A percentile compares a stretch with the other conserved stretches of the same genome.
Conservation (phyloP, 1,139 yeast species). For the Suhomyces choctaworum region DNA sequence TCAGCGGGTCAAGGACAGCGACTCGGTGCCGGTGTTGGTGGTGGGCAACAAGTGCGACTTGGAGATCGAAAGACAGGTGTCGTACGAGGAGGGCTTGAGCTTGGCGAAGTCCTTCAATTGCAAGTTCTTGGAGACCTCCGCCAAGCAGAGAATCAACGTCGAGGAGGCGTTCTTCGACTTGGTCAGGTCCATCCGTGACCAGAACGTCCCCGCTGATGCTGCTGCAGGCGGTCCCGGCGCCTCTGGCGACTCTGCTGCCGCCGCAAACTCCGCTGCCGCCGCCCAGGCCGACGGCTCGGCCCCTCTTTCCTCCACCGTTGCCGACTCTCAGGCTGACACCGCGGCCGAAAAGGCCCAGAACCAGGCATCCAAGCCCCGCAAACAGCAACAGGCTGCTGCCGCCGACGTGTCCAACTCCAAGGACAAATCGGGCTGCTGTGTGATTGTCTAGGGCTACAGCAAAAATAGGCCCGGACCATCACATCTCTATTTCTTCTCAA, state of each 20-base stretch:
- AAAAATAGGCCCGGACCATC: slow-evolving; percentile 4
- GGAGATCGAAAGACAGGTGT: slow-evolving; percentile 74
- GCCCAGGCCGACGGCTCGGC: slow-evolving; percentile 5
- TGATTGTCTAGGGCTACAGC: slow-evolving; percentile 33
- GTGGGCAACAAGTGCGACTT: slow-evolving; percentile 82
- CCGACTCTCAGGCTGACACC: slow-evolving; percentile 3
- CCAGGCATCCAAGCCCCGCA: slow-evolving; percentile 7
- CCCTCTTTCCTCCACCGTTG: slow-evolving; percentile 2
- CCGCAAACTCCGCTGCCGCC: slow-evolving; percentile 10
- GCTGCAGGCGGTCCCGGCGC: neutral
- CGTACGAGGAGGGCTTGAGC: slow-evolving; percentile 77
- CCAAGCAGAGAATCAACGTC: slow-evolving; percentile 89
- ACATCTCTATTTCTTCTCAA: slow-evolving; percentile 11
- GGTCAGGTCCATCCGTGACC: slow-evolving; percentile 61
- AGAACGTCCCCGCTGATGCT: slow-evolving; percentile 21
- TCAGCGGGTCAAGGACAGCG: slow-evolving; percentile 78
- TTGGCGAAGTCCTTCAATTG: slow-evolving; percentile 76
- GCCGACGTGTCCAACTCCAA: slow-evolving; percentile 28
- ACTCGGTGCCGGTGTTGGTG: slow-evolving; percentile 68
- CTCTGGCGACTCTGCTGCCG: slow-evolving; percentile 20
- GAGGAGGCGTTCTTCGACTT: slow-evolving; percentile 86
- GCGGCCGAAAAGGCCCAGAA: slow-evolving; percentile 7
- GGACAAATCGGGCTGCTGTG: slow-evolving; percentile 49
- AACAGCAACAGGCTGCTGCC: slow-evolving; percentile 11
- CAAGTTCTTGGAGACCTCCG: slow-evolving; percentile 88